A percentile compares a stretch with the other conserved stretches of the same genome.
Conservation (phyloP, 305 asterid species). For the Solanum hybrid region DNA sequence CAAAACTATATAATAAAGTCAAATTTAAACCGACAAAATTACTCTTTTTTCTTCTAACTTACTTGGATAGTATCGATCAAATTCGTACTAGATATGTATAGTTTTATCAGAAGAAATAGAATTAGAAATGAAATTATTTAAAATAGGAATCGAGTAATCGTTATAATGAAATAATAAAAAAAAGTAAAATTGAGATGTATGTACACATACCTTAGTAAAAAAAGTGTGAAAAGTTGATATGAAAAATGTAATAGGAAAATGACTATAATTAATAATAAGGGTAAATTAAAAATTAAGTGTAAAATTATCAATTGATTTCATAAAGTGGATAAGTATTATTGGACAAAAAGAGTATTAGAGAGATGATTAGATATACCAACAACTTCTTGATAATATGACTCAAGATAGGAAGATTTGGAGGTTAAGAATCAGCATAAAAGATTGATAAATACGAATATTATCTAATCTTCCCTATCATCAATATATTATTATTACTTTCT, state of each 20-base stretch:
- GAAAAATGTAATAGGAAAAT: too few relatives aligned
- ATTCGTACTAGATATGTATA: neutral
- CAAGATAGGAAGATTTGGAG: neutral
- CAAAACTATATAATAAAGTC: neutral
- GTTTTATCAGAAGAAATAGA: neutral
- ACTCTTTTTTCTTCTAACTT: neutral
- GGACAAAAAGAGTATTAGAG: accelerated
- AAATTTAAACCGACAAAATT: neutral
- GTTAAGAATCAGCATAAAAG: too few relatives aligned
- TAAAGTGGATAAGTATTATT: too few relatives aligned
- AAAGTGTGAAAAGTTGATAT: too few relatives aligned
- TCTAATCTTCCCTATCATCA: neutral
- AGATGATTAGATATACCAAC: neutral
- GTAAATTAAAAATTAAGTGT: accelerated
- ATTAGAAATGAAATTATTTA: neutral
- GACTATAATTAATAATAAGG: too few relatives aligned
- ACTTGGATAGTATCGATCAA: neutral
- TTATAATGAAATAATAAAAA: neutral
- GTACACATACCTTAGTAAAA: neutral
- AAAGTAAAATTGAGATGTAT: neutral
- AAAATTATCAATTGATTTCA: too few relatives aligned
- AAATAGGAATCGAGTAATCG: neutral
- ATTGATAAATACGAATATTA: too few relatives aligned
- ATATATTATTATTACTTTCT: neutral
- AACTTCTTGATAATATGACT: accelerated